Evolutionary conservation across 2,329 filamentous ascomycete species (phyloP).

Genomic region (Monosporascus cannonballus): DNA sequence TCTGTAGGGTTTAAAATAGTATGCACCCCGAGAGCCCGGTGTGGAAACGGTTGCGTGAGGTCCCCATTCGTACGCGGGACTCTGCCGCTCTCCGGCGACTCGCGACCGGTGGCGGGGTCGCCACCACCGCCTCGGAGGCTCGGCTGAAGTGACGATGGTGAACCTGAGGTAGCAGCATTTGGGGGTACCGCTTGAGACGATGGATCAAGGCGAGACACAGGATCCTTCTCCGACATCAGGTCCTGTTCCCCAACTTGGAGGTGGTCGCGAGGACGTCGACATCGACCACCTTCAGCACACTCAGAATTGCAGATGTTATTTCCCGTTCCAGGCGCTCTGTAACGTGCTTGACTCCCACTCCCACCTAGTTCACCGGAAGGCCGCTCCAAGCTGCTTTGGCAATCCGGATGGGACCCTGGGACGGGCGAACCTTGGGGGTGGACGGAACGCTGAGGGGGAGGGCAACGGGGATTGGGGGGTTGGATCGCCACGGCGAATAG

Average conservation of each 20-base stretch:
- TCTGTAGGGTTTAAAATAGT: constrained; percentile 39
- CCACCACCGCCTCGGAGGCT: constrained; percentile 24
- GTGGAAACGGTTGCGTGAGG: constrained; percentile 21
- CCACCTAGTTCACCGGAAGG: constrained; percentile 19
- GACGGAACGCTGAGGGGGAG: constrained; percentile 25
- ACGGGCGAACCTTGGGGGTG: constrained; percentile 23
- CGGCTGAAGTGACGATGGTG: constrained; percentile 22
- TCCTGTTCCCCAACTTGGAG: constrained; percentile 50
- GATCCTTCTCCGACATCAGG: constrained; percentile 59
- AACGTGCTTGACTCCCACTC: constrained; percentile 19
- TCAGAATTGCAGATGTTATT: constrained; percentile 21
- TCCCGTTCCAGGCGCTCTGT: constrained; percentile 19
- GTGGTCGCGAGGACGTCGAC: constrained; percentile 46
- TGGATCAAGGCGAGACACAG: constrained; percentile 50
- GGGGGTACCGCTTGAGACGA: constrained; percentile 42
- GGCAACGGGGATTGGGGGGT: constrained; percentile 23
- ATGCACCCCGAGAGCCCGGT: constrained; percentile 34
- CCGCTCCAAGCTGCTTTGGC: constrained; percentile 16
- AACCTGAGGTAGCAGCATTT: constrained; percentile 27
- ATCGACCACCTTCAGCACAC: constrained; percentile 42
- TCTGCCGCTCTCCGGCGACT: constrained; percentile 21
- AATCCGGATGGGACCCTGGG: constrained; percentile 18
- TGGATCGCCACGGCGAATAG: constrained; percentile 34
- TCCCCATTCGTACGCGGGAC: constrained; percentile 24
- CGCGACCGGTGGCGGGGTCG: constrained; percentile 21